A percentile compares a stretch with the other conserved stretches of the same genome.
These are phyloP conservation scores for Lactuca sativa DNA, from an alignment of 129 eudicot species.

Conservation along the genomic window DNA sequence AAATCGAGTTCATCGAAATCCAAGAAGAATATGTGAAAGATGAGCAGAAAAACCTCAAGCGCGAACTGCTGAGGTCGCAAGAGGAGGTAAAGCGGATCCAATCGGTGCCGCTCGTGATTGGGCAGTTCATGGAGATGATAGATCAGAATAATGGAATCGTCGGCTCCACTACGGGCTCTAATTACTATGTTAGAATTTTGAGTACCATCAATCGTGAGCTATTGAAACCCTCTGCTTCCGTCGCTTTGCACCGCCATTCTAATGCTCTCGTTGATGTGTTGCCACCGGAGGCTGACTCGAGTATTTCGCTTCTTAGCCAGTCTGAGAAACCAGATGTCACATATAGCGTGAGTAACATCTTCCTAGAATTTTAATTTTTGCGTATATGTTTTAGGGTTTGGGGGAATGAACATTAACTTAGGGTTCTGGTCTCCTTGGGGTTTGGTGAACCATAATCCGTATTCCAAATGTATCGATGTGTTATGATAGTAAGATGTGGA, in stretches of 20 bases:
- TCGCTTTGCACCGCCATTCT: conserved; percentile 50
- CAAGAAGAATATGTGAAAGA: conserved; percentile 54
- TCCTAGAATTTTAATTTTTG: neutral
- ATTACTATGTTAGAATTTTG: conserved; percentile 53
- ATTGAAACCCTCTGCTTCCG: conserved; percentile 45
- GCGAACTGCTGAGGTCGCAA: conserved; percentile 42
- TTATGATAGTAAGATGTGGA: conserved; percentile 1
- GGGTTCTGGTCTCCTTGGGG: neutral
- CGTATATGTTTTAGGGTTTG: neutral
- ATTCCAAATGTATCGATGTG: neutral
- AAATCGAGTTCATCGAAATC: conserved; percentile 44
- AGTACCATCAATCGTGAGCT: conserved; percentile 53
- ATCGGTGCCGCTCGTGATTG: conserved; percentile 51
- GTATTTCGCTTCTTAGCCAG: conserved; percentile 51
- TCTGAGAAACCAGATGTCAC: conserved; percentile 59
- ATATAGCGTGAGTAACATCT: conserved; percentile 34
- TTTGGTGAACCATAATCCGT: neutral
- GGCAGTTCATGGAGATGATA: conserved; percentile 58
- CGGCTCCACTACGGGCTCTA: conserved; percentile 54
- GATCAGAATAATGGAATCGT: conserved; percentile 58
- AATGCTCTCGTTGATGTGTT: conserved; percentile 53
- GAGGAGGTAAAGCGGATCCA: conserved; percentile 58
- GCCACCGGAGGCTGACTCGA: conserved; percentile 56
- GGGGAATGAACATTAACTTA: neutral
- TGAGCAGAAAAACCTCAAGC: conserved; percentile 45